Base-by-base conservation (phyloP, 106 monocot species). In the Platanthera zijinensis region DNA sequence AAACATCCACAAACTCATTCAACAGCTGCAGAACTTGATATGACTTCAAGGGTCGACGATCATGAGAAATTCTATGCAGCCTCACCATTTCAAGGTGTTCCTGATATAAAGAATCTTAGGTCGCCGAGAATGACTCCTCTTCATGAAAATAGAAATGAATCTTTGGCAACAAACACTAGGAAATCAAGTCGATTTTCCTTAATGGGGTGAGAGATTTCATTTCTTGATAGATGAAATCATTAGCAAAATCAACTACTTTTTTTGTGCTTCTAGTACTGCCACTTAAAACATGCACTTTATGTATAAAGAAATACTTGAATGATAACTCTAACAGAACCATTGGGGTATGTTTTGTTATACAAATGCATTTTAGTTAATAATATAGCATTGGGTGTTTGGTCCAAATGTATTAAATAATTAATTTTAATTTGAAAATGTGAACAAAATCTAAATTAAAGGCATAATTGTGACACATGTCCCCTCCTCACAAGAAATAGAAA, bases 101-200 rank as follows among this genome's bases (percentile, higher is more conserved):
- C 83, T 47, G 89, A 84, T 10, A 50, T 71, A 62, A 81, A 80
- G 66, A 52, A 71, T 69, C 57, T 85, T 32, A 86, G 86, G 74
- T 82, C 82, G 52, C 88, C 85, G 25, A 80, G 82, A 79, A 62
- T 85, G 25, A 83, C 83, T 71, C 79, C 88, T 72, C 77, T 79
- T 17, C 17, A 66, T 63, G 97, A 90, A 71, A 52, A 32, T 7
- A 85, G 91, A 71, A 73, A 78, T 51, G 81, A 82, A 32, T 85
- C 86, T 39, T 76, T 82, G 15, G 77, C 78, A 74, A 73, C 74
- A 68, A 84, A 76, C 71, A 77, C 68, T 72, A 79, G 78, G 52
- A 88, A 90, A 74, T 90, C 95, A 75, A 83, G 77, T 45, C 92
- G 91, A 9, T 80, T 77, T 56, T 94, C 94, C 56, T 88, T 90